Evolutionary conservation across 805 yeast genomes (phyloP).

Genomic region (Kodamaea nitidulidarum): DNA sequence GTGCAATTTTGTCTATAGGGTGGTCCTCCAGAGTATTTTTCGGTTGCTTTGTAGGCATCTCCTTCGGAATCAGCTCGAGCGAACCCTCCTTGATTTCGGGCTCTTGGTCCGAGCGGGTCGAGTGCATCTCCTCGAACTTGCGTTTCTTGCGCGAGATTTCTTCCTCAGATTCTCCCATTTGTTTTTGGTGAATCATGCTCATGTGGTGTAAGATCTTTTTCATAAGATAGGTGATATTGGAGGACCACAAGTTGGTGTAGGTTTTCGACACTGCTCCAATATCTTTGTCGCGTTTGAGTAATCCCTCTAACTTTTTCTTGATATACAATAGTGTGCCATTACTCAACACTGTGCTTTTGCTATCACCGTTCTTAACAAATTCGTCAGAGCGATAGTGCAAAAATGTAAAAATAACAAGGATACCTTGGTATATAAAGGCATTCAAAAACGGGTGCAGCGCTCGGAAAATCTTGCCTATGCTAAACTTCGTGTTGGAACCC

Average conservation of each 20-base stretch:
- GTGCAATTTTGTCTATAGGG: too few relatives aligned
- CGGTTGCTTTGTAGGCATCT: neutral
- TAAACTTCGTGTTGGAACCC: conserved; percentile 8
- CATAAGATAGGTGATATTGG: conserved; percentile 29
- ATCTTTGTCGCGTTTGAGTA: conserved; percentile 23
- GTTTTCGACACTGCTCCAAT: conserved; percentile 17
- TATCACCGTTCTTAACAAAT: conserved; percentile 21
- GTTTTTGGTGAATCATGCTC: conserved; percentile 20
- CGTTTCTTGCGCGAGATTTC: conserved; percentile 1
- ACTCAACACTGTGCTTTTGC: conserved; percentile 10
- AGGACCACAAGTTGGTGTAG: conserved; percentile 30
- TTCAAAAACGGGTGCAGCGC: conserved; percentile 44
- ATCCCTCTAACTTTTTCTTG: conserved; percentile 20
- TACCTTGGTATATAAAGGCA: conserved; percentile 48
- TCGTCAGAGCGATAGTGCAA: conserved; percentile 40
- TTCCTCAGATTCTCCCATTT: conserved; percentile 2
- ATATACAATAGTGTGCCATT: conserved; percentile 2
- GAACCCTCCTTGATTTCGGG: neutral
- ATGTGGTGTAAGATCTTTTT: conserved; percentile 29
- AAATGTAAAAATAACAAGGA: conserved; percentile 47
- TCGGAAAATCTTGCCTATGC: conserved; percentile 35
- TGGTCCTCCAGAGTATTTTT: too few relatives aligned
- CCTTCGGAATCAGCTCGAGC: neutral
- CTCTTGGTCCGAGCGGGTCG: conserved; percentile 1
- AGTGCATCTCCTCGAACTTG: conserved; percentile 1